Evolutionary conservation across 495 filamentous ascomycete genomes (phyloP).

Genomic region (Monascus purpureus): DNA sequence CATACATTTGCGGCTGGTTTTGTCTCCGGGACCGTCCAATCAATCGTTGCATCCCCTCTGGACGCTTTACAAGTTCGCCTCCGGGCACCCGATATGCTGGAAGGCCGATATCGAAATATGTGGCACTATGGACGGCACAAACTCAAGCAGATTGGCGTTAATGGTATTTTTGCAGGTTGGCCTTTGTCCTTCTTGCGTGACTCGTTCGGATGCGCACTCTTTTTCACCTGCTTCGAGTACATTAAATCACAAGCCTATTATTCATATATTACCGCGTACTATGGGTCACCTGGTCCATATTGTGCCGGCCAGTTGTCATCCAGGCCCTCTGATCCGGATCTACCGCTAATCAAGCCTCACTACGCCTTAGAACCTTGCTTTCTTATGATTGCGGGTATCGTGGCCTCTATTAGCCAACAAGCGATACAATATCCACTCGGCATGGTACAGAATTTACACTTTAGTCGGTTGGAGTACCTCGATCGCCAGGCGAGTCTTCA

Average conservation of each 20-base stretch:
- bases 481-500: slow-evolving; percentile 48
- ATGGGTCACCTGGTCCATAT: slow-evolving; percentile 37
- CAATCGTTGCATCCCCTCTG: slow-evolving; percentile 69
- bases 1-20: slow-evolving; percentile 67
- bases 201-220: slow-evolving; percentile 64
- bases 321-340: slow-evolving; percentile 16
- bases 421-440: slow-evolving; percentile 64
- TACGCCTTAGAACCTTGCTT: slow-evolving; percentile 77
- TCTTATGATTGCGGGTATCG: slow-evolving; percentile 60
- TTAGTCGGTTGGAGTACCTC: slow-evolving; percentile 62
- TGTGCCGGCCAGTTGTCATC: slow-evolving; percentile 15
- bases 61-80: slow-evolving; percentile 78
- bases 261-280: slow-evolving; percentile 62
- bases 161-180: slow-evolving; percentile 77
- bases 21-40: slow-evolving; percentile 63
- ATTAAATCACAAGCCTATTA: slow-evolving; percentile 80
- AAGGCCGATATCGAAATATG: slow-evolving; percentile 60
- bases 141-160: slow-evolving; percentile 59
- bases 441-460: slow-evolving; percentile 63
- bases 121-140: slow-evolving; percentile 68
- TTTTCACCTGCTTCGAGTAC: slow-evolving; percentile 79
- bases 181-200: slow-evolving; percentile 67
- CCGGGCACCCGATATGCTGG: slow-evolving; percentile 52
- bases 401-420: slow-evolving; percentile 66
- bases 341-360: slow-evolving; percentile 59